Percentiles rank a stretch among this genome's conserved stretches.
These are phyloP conservation scores for Testicularia cyperi DNA, from an alignment of 1,284 basidiomycete genomes.

Conservation along the genomic window DNA sequence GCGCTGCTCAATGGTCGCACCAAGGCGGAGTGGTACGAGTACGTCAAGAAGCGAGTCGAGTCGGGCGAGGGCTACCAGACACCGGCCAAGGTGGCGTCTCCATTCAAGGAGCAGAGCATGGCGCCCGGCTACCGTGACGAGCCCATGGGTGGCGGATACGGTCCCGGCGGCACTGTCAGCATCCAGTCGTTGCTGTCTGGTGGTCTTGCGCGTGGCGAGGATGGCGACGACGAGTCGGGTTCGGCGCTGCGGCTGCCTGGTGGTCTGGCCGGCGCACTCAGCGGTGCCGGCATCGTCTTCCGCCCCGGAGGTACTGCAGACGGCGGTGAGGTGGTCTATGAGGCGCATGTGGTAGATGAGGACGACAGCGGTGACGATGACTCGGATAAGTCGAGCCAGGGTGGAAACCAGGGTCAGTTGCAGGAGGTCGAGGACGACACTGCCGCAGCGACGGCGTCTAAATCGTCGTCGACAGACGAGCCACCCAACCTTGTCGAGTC, in stretches of 20 bases:
- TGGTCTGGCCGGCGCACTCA: slow-evolving; percentile 44
- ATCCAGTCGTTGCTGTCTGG: slow-evolving; percentile 55
- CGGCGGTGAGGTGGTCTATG: slow-evolving; percentile 48
- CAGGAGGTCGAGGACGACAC: slow-evolving; percentile 9
- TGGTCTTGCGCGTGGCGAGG: slow-evolving; percentile 43
- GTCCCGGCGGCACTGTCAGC: slow-evolving; percentile 39
- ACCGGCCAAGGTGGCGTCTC: slow-evolving; percentile 63
- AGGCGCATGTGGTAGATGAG: slow-evolving; percentile 52
- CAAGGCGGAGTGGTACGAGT: slow-evolving; percentile 87
- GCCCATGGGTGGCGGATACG: slow-evolving; percentile 20
- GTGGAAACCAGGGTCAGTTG: too few relatives aligned
- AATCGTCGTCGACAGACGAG: slow-evolving; percentile 1
- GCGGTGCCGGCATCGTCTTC: slow-evolving; percentile 54
- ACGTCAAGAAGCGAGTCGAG: slow-evolving; percentile 84
- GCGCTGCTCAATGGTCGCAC: slow-evolving; percentile 84
- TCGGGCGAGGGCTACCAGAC: slow-evolving; percentile 71
- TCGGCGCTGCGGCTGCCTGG: slow-evolving; percentile 36
- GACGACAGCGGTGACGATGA: slow-evolving; percentile 44
- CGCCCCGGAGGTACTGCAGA: slow-evolving; percentile 46
- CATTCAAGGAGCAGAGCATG: slow-evolving; percentile 67
- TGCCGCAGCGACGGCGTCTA: not conserved
- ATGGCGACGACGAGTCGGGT: slow-evolving; percentile 34
- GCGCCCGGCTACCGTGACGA: too few relatives aligned
- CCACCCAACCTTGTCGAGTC: slow-evolving; percentile 42
- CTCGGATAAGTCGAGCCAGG: slow-evolving; percentile 9